phyloP scores from a whole-genome alignment of 2,329 filamentous ascomycete species.

The Aspergillus intermedius region DNA sequence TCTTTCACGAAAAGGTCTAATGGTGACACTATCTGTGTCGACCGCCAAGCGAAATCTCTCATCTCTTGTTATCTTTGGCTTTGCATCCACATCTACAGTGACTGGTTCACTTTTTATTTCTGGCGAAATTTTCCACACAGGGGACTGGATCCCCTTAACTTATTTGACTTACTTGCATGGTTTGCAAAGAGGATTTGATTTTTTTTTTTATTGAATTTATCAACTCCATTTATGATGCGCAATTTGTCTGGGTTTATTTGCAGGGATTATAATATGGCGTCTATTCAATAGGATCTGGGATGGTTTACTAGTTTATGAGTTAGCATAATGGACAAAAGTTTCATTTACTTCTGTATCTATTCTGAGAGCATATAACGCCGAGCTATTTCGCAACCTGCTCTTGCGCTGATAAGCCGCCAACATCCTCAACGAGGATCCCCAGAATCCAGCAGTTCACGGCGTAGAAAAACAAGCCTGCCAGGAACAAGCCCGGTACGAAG shows the following conservation, averaged over 20 bases:
- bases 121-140: background rate
- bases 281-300: too few relatives aligned
- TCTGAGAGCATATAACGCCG: too few relatives aligned
- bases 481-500: constrained; percentile 79
- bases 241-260: background rate
- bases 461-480: constrained; percentile 72
- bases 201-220: background rate
- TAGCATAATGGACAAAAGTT: background rate
- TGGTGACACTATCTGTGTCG: too few relatives aligned
- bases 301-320: background rate
- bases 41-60: background rate
- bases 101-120: background rate
- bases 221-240: background rate
- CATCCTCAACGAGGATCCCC: constrained; percentile 69
- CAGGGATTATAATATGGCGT: too few relatives aligned
- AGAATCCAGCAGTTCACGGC: constrained; percentile 80
- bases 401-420: constrained; percentile 19
- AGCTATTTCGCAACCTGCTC: background rate
- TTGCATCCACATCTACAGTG: background rate
- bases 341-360: background rate
- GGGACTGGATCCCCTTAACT: background rate
- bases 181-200: background rate
- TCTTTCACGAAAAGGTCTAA: background rate
- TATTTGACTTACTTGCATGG: background rate
- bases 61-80: background rate